These are phyloP conservation scores for Phytopythium boreale DNA, from an alignment of 352 stramenopile genomes.

Conservation along the genomic window DNA sequence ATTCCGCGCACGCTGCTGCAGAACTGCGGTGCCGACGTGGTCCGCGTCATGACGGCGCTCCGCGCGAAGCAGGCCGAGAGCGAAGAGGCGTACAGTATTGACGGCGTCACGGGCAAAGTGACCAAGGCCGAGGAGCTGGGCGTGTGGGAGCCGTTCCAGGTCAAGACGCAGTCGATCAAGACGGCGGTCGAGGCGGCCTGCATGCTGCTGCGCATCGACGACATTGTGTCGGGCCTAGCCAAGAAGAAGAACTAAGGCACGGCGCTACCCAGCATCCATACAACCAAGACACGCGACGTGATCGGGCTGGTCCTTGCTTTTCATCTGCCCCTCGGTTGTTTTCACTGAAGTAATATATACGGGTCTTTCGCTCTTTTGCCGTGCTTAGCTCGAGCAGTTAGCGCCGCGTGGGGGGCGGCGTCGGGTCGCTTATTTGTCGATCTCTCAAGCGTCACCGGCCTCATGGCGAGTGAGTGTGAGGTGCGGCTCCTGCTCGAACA, in stretches of 20 bases:
- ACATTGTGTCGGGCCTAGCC: constrained; percentile 99
- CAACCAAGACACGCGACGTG: constrained; percentile 3
- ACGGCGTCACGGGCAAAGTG: constrained; percentile 89
- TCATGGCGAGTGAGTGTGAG: constrained; percentile 56
- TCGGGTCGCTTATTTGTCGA: background rate
- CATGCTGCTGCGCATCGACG: constrained; percentile 98
- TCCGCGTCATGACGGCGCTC: constrained; percentile 97
- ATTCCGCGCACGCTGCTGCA: constrained; percentile 98
- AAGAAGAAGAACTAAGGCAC: constrained; percentile 89
- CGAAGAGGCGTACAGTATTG: constrained; percentile 70
- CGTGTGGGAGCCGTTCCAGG: constrained; percentile 99
- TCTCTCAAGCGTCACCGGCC: background rate
- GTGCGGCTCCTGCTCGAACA: constrained; percentile 45
- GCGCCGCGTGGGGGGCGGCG: background rate
- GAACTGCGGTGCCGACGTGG: constrained; percentile 99
- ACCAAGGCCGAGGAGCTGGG: constrained; percentile 94
- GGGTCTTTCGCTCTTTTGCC: constrained; percentile 1
- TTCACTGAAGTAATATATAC: constrained; percentile 10
- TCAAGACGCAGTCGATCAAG: constrained; percentile 99
- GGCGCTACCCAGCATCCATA: background rate
- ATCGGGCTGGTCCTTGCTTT: constrained; percentile 64
- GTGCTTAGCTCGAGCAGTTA: constrained; percentile 4
- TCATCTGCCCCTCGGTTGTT: constrained; percentile 27
- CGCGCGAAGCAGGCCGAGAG: constrained; percentile 90
- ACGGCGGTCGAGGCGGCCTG: constrained; percentile 98